Conservation (phyloP, 2,329 filamentous ascomycete species). For the Clarireedia monteithiana region DNA sequence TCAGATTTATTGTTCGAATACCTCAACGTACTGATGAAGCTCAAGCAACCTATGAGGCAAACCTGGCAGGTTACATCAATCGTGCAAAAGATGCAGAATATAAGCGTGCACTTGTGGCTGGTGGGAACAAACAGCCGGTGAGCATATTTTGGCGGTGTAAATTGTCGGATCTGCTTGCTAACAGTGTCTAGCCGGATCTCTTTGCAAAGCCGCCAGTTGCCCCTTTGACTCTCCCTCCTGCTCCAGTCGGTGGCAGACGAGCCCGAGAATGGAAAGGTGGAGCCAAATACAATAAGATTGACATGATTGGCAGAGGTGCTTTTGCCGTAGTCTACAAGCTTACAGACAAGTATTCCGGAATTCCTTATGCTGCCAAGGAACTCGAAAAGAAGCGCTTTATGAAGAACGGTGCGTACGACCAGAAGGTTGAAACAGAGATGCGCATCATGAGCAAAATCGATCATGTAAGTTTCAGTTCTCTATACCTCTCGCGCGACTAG, state of each 20-base stretch:
- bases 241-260: constrained; percentile 23
- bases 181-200: constrained; percentile 21
- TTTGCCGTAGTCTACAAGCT: constrained; percentile 93
- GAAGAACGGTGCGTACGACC: constrained; percentile 79
- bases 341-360: constrained; percentile 75
- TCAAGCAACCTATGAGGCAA: constrained; percentile 57
- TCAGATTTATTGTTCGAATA: constrained; percentile 72
- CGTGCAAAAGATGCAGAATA: constrained; percentile 8
- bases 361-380: constrained; percentile 85
- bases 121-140: constrained; percentile 20
- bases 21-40: constrained; percentile 64
- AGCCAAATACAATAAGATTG: constrained; percentile 73
- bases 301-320: constrained; percentile 80
- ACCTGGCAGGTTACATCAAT: constrained; percentile 38
- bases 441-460: constrained; percentile 82
- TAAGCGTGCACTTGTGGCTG: not conserved
- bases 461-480: constrained; percentile 54
- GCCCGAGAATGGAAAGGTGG: constrained; percentile 75
- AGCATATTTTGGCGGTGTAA: not conserved
- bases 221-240: constrained; percentile 16
- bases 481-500: not conserved
- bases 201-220: constrained; percentile 23
- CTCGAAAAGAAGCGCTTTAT: constrained; percentile 89
- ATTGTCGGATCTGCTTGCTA: constrained; percentile 2
- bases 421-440: constrained; percentile 95